Evolutionary conservation across 495 filamentous ascomycete species (phyloP), one percentile per base, ranked within the genome.

Genomic region (Tuber aestivum): DNA sequence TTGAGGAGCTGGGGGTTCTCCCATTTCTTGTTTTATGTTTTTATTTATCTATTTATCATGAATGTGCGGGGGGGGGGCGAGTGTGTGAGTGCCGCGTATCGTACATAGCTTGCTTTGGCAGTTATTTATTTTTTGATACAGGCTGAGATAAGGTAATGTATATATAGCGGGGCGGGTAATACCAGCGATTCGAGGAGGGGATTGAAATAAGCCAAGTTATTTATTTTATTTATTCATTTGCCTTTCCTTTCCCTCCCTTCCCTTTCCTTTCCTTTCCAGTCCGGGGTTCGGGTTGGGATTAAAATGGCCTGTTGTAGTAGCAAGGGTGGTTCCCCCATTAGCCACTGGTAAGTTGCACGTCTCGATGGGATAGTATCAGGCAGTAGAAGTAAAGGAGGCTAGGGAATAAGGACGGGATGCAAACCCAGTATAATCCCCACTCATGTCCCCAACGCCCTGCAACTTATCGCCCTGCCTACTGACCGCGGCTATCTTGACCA

Each of bases 381-480:
- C 5, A 2, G 56, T 50, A 50, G 48, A 27, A 56, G 23, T 10
- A 56, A 27, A 35, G 16, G 56, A 32, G 9, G 56, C 0, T 14
- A 8, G 12, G 27, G 56, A 32, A 65, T 32, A 65, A 65, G 56
- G 8, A 65, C 56, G 56, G 56, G 56, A 35, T 32, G 32, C 56
- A 35, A 65, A 65, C 56, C 56, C 56, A 65, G 27, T 65, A 65
- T 65, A 65, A 65, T 65, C 56, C 56, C 56, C 56, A 65, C 56
- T 65, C 56, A 65, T 65, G 35, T 65, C 56, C 56, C 56, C 56
- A 18, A 65, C 56, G n/a, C 56, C 56, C 5, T 65, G 56, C 14
- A 65, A 35, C 6, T 35, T 35, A 65, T 65, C 27, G 20, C 56
- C 56, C 3, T 18, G 12, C 16, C 56, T 65, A 35, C 12, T 65